Percentiles rank a stretch among this genome's conserved stretches.
Conservation (phyloP, 768 basidiomycete genomes). For the Kwoniella pini region DNA sequence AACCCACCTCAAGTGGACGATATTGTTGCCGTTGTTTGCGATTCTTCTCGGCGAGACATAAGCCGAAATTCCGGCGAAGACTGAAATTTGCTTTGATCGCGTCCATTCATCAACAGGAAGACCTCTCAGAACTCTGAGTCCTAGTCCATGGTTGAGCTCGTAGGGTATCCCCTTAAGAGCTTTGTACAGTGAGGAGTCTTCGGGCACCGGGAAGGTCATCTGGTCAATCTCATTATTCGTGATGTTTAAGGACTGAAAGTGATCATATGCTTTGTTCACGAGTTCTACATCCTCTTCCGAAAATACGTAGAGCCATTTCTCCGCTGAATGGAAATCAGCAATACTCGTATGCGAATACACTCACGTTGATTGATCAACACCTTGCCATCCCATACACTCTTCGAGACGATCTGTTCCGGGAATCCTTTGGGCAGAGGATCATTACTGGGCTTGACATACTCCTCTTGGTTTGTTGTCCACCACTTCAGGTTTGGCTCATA, state of each 20-base stretch:
- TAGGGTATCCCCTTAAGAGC: conserved; percentile 10
- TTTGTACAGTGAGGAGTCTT: conserved; percentile 7
- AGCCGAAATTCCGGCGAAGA: conserved; percentile 33
- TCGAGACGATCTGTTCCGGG: conserved; percentile 16
- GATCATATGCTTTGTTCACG: conserved; percentile 25
- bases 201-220: conserved; percentile 27
- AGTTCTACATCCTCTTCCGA: conserved; percentile 20
- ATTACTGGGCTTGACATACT: conserved; percentile 23
- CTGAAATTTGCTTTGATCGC: conserved; percentile 21
- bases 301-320: conserved; percentile 30
- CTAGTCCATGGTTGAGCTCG: conserved; percentile 33
- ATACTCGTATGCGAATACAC: neutral
- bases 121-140: conserved; percentile 32
- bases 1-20: conserved; percentile 29
- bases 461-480: conserved; percentile 28
- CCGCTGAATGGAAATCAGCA: conserved; percentile 11
- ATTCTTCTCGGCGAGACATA: conserved; percentile 22
- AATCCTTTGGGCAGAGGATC: conserved; percentile 27
- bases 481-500: conserved; percentile 29
- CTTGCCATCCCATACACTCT: conserved; percentile 33
- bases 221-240: conserved; percentile 19
- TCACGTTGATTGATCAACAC: conserved; percentile 29
- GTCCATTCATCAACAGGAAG: conserved; percentile 32
- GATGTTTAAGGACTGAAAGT: conserved; percentile 25
- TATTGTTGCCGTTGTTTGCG: conserved; percentile 13